Evolutionary conservation across 202 grass and related monocot genomes (phyloP), one percentile per base, ranked within the genome.

Genomic region (Brachypodium distachyon): DNA sequence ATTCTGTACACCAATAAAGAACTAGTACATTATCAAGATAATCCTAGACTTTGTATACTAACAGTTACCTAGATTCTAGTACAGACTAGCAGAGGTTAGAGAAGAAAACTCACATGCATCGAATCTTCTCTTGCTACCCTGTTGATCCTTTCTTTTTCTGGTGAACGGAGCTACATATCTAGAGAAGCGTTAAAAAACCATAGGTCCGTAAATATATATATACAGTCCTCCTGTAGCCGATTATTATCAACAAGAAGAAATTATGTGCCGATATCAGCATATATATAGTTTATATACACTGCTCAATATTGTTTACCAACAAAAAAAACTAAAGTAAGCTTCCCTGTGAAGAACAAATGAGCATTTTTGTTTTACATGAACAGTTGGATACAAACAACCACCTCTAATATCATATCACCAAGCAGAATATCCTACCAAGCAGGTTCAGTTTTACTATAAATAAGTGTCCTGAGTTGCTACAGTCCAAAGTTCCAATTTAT

Each of bases 91-190:
- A 46, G 57, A 53, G 27, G 37, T 63, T 18, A 51, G 40, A 72
- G 64, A 81, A 85, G 49, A 81, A 52, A 39, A 46, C 40, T 88
- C 82, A 76, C 76, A 88, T 84, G 77, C 44, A 75, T n/a, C 39
- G 76, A 70, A 84, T 76, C 70, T 77, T 87, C 57, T 76, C 64
- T 66, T 58, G 70, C 46, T 57, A 26, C 77, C 71, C n/a, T 37
- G 63, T 58, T 72, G 34, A 58, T 72, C 31, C 37, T 58, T 81
- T 71, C 80, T 76, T n/a, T n/a, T n/a, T n/a, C n/a, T n/a, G n/a
- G 38, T 65, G 65, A 52, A 64, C 46, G 23, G 4, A 11, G 54
- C 70, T 80, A 70, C 54, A 9, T 72, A 54, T 71, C 74, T 26
- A 65, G 46, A 73, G 28, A 65, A 61, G 26, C 26, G n/a, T 73